Percentiles rank a stretch among this genome's conserved stretches.
phyloP scores from a whole-genome alignment of 495 filamentous ascomycete species.

The Penicillium alfredii region DNA sequence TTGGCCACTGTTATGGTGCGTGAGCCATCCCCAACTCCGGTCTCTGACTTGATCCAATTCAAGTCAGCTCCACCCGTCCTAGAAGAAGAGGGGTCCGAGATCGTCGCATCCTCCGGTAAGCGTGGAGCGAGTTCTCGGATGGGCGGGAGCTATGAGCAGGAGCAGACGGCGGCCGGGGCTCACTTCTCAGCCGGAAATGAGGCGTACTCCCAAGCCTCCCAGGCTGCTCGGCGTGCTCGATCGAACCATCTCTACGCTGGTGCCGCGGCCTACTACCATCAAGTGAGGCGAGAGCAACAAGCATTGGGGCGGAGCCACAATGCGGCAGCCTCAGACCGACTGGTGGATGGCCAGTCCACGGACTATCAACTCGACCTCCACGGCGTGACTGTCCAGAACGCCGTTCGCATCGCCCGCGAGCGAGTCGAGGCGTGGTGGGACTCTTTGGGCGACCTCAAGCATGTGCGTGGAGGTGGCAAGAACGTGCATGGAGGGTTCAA shows the following conservation, averaged over 20 bases:
- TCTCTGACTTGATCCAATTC: constrained; percentile 37
- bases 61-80: constrained; percentile 28
- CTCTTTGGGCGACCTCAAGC: constrained; percentile 52
- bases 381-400: constrained; percentile 74
- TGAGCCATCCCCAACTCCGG: constrained; percentile 25
- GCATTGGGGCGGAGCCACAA: constrained; percentile 38
- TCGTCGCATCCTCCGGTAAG: constrained; percentile 8
- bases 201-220: constrained; percentile 55
- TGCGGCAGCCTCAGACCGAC: constrained; percentile 50
- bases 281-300: constrained; percentile 49
- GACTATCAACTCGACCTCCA: constrained; percentile 67
- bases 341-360: constrained; percentile 57
- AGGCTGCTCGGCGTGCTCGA: constrained; percentile 55
- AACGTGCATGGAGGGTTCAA: constrained; percentile 47
- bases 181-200: constrained; percentile 36
- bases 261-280: constrained; percentile 60
- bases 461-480: constrained; percentile 41
- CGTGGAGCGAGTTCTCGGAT: too few species aligned
- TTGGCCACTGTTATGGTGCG: constrained; percentile 48
- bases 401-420: constrained; percentile 63
- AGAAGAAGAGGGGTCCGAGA: constrained; percentile 18
- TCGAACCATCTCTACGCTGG: constrained; percentile 62
- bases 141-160: constrained; percentile 25
- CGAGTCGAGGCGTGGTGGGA: constrained; percentile 76
- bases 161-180: constrained; percentile 25